Evolutionary conservation across 805 yeast genomes (phyloP), one percentile per base, ranked within the genome.

Genomic region (Schizosaccharomyces octosporus): DNA sequence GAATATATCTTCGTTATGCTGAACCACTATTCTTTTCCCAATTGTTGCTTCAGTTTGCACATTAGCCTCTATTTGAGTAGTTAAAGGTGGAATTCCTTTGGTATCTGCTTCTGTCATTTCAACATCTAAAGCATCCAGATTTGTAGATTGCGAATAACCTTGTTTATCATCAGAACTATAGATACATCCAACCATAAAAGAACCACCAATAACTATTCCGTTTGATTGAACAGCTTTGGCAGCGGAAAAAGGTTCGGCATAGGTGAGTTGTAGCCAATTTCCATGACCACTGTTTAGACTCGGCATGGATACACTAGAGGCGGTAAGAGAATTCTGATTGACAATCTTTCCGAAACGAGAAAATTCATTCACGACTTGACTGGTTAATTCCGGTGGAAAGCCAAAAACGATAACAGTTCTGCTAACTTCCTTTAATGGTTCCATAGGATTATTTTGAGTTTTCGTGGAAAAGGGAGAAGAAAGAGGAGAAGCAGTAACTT

Each of bases 261-360:
- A 93, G 3, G 97, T 89, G 61, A 90, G 69, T 68, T 88, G 85
- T n/a, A 89, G 81, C 97, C 97, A 90, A 48, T 86, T 82, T 58
- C 81, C 79, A 0, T 97, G 97, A 71, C 13, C n/a, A 32, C 6
- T 29, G 13, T 29, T 24, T 4, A n/a, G n/a, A 17, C 65, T 69
- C 13, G 57, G n/a, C n/a, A 66, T 68, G 54, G 66, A 67, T 48
- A 67, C 65, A 43, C 68, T 65, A 62, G 66, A 67, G 36, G 71
- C 67, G 5, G 72, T 68, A 1, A 73, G 72, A 65, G 81, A 82
- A 66, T 85, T 82, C 67, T 85, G 83, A 65, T 88, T 96, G 62
- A 87, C 70, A 51, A 90, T 81, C 32, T 75, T 76, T 24, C 97
- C 97, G 70, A 83, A 87, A 66, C 83, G 84, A 29, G 81, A 76